Percentiles rank a stretch among this genome's conserved stretches.
These are phyloP conservation scores for Asclepias syriaca DNA, from an alignment of 257 asterid species.

Conservation along the genomic window DNA sequence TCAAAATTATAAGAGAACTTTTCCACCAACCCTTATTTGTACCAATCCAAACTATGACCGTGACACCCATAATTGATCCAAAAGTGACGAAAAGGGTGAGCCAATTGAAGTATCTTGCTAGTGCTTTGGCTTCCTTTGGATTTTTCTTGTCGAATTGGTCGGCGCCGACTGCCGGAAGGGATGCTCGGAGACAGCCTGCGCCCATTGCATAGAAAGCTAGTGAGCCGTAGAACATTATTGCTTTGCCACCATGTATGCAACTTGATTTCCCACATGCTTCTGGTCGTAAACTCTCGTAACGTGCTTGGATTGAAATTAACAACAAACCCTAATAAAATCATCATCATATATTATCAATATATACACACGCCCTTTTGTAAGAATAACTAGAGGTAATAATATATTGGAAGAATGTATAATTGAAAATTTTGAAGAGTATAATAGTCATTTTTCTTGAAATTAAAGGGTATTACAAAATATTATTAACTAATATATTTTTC, in stretches of 20 bases:
- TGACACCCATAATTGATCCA: slow-evolving; percentile 61
- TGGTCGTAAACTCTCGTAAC: slow-evolving; percentile 47
- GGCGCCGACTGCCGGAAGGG: slow-evolving; percentile 84
- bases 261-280: slow-evolving; percentile 45
- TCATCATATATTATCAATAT: too few relatives aligned
- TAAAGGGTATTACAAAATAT: too few relatives aligned
- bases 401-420: too few relatives aligned
- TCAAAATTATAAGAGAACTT: slow-evolving; percentile 54
- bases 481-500: too few relatives aligned
- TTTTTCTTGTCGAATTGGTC: slow-evolving; percentile 67
- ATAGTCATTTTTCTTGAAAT: too few relatives aligned
- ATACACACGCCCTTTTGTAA: too few relatives aligned
- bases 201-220: slow-evolving; percentile 63
- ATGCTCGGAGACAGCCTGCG: slow-evolving; percentile 61
- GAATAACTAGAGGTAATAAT: too few relatives aligned
- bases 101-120: slow-evolving; percentile 80
- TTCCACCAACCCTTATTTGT: slow-evolving; percentile 74
- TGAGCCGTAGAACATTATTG: slow-evolving; percentile 55
- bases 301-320: slow-evolving; percentile 80
- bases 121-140: slow-evolving; percentile 57
- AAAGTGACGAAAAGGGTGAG: slow-evolving; percentile 47
- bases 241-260: slow-evolving; percentile 46
- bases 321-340: slow-evolving; percentile 46
- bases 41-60: slow-evolving; percentile 65
- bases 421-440: too few relatives aligned